phyloP scores from a whole-genome alignment of 139 green algal genomes.

The Chloropicon primus region DNA sequence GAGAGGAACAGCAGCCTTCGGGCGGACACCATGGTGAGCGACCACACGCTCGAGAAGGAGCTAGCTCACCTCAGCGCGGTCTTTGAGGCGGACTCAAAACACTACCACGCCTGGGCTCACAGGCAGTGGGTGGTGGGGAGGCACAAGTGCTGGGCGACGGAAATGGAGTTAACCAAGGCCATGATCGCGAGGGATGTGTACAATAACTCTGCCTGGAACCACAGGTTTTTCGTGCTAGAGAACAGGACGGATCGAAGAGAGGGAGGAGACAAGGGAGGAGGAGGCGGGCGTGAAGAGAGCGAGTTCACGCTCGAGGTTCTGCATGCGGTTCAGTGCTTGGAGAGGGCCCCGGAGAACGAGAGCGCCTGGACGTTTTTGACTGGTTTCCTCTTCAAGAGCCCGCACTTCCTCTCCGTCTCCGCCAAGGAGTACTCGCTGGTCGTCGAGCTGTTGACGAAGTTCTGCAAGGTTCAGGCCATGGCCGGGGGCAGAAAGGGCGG shows the following conservation, averaged over 20 bases:
- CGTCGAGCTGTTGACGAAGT: background rate
- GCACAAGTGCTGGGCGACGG: constrained; percentile 25
- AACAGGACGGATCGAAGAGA: background rate
- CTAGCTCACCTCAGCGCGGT: background rate
- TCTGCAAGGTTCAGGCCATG: constrained; percentile 36
- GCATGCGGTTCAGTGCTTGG: constrained; percentile 7
- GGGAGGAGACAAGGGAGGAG: background rate
- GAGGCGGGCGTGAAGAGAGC: too few relatives aligned
- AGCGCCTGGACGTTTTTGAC: constrained; percentile 52
- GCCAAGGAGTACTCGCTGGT: too few relatives aligned
- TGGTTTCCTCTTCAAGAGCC: constrained; percentile 13
- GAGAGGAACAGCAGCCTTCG: background rate
- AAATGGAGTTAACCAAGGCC: constrained; percentile 35
- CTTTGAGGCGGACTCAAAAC: constrained; percentile 50
- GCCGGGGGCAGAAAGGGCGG: background rate
- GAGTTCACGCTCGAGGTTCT: too few relatives aligned
- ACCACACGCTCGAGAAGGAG: background rate
- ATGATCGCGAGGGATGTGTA: constrained; percentile 47
- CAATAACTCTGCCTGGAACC: constrained; percentile 84
- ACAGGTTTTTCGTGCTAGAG: constrained; percentile 52
- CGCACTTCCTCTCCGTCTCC: too few relatives aligned
- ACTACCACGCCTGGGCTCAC: constrained; percentile 83
- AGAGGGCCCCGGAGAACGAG: constrained; percentile 40
- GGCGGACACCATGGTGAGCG: background rate
- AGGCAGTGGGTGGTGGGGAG: constrained; percentile 37